phyloP scores from a whole-genome alignment of 495 filamentous ascomycete species.

The Talaromyces thailandensis region DNA sequence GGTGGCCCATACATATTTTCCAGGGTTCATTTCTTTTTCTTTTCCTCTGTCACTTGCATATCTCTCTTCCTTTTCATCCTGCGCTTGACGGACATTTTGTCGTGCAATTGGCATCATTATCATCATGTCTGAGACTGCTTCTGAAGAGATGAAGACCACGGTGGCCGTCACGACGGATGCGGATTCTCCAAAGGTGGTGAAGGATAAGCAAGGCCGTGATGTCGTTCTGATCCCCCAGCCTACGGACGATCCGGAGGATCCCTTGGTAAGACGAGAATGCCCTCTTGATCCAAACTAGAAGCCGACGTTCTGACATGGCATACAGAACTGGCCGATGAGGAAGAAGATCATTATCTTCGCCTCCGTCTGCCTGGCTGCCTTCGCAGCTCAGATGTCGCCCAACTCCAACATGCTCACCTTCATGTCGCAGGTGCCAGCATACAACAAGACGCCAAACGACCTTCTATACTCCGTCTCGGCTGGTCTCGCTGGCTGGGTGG shows the following conservation, averaged over 20 bases:
- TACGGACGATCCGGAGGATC: slow-evolving; percentile 35
- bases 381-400: slow-evolving; percentile 13
- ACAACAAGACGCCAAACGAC: slow-evolving; percentile 17
- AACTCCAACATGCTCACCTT: neutral
- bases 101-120: neutral
- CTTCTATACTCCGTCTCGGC: slow-evolving; percentile 27
- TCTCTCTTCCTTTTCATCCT: neutral
- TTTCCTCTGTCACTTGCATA: neutral
- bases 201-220: slow-evolving; percentile 9
- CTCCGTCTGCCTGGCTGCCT: slow-evolving; percentile 19
- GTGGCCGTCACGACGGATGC: neutral
- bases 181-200: neutral
- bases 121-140: neutral
- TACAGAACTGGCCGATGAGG: slow-evolving; percentile 33
- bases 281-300: neutral
- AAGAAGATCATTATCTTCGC: slow-evolving; percentile 32
- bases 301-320: neutral
- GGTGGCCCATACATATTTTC: neutral
- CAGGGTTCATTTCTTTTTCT: neutral
- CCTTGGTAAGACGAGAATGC: slow-evolving; percentile 20
- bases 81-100: neutral
- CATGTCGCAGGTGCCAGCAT: slow-evolving; percentile 13
- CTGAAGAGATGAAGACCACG: neutral
- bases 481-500: slow-evolving; percentile 30
- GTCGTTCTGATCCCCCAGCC: slow-evolving; percentile 40